Evolutionary conservation across 192 early-diverging fungal species (phyloP), one percentile per base, ranked within the genome.

Genomic region (Spinellus fusiger): DNA sequence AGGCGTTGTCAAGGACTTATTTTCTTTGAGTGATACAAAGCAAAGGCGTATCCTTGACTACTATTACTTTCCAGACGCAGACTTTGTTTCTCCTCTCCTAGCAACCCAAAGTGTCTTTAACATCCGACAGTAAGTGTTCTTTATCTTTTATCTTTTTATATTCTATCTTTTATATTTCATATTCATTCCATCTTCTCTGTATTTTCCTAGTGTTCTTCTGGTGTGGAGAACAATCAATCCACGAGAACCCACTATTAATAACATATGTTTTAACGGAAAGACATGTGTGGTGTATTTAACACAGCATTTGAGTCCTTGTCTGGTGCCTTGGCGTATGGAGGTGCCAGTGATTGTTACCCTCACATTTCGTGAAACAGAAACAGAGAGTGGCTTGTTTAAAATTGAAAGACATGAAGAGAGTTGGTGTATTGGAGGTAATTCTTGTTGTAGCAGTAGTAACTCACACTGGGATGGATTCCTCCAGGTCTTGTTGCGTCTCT

Each of bases 391-490:
- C 22, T 56, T 69, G 23, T 53, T 64, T 5, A 77, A 79, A 62
- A 79, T 83, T 31, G 76, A 75, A 31, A 68, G 71, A 46, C 79
- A 83, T 40, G 79, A 83, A 54, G 81, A 83, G 38, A 80, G 73
- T 7, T 83, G 81, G 81, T 77, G 79, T 4, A 54, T 83, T n/a
- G 81, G 79, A 59, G 81, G 69, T 65, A 57, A 28, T 15, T 3
- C 26, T 54, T 61, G 0, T 32, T 51, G 22, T 16, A 7, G n/a
- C 26, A 51, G 16, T 20, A 10, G 22, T 16, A 22, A 46, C 20
- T n/a, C n/a, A n/a, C n/a, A n/a, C n/a, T n/a, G n/a, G n/a, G n/a
- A n/a, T n/a, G n/a, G n/a, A n/a, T n/a, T 32, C 10, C 33, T 37
- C 27, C 56, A 70, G 68, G 78, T 8, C 64, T 83, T 35, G 67